Conservation (phyloP, 2,329 filamentous ascomycete genomes). For the Cercospora citrullina region DNA sequence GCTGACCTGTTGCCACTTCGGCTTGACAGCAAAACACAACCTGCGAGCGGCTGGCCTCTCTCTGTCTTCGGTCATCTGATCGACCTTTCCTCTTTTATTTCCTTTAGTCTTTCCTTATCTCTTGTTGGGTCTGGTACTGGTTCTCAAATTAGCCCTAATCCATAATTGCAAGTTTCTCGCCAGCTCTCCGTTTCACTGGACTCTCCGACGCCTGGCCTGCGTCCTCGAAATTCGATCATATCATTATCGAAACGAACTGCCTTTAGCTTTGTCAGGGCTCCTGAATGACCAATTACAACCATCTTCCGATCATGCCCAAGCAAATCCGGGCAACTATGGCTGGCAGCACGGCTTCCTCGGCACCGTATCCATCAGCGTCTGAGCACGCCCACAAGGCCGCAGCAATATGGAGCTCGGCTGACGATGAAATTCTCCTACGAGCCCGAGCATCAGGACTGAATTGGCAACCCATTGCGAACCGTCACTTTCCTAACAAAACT, state of each 20-base stretch:
- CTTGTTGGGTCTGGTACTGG: constrained; percentile 38
- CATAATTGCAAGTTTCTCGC: constrained; percentile 23
- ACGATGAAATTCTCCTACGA: constrained; percentile 71
- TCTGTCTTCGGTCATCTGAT: constrained; percentile 14
- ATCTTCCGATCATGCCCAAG: constrained; percentile 48
- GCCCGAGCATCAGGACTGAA: constrained; percentile 75
- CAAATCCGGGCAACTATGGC: constrained; percentile 38
- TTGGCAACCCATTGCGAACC: constrained; percentile 77
- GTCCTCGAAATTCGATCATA: neutral
- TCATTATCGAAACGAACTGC: neutral
- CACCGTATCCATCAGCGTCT: constrained; percentile 37
- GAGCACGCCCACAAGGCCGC: constrained; percentile 42
- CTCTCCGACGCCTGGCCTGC: neutral
- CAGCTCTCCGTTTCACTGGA: neutral
- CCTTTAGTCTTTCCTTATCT: constrained; percentile 36
- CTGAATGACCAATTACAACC: constrained; percentile 32
- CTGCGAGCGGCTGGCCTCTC: constrained; percentile 14
- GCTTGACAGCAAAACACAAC: constrained; percentile 7
- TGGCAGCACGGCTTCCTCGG: constrained; percentile 34
- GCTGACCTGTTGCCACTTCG: constrained; percentile 15
- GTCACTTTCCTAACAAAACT: constrained; percentile 73
- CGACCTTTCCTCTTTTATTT: constrained; percentile 33
- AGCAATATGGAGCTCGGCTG: constrained; percentile 65
- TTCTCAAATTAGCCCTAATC: constrained; percentile 23
- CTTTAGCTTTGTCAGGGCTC: neutral